A percentile compares a stretch with the other conserved stretches of the same genome.
Conservation (phyloP, 2,329 filamentous ascomycete species). For the Trichothecium sympodiale region DNA sequence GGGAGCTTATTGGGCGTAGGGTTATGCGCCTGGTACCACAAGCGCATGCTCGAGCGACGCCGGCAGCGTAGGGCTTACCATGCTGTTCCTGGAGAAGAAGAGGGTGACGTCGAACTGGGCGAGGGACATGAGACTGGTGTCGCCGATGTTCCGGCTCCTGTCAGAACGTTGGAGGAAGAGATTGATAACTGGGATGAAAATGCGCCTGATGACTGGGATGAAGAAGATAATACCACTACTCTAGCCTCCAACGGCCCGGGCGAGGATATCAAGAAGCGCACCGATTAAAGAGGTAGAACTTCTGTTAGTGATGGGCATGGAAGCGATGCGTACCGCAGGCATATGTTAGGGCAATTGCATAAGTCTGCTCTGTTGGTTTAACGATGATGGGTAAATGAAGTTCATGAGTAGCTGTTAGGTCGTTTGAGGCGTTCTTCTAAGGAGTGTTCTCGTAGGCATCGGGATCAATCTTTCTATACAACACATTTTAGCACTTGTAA, state of each 20-base stretch:
- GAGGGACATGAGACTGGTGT: conserved; percentile 59
- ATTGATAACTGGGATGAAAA: conserved; percentile 95
- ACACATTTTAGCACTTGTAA: no score
- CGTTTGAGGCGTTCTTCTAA: no score
- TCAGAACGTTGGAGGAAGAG: conserved; percentile 57
- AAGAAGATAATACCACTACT: conserved; percentile 24
- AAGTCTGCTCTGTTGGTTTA: no score
- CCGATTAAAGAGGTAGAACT: not conserved
- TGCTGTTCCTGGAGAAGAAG: conserved; percentile 52
- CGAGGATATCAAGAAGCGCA: conserved; percentile 14
- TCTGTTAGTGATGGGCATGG: not conserved
- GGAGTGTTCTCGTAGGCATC: no score
- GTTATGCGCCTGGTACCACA: conserved; percentile 84
- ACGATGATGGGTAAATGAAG: no score
- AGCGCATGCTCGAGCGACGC: conserved; percentile 85
- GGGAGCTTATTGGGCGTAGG: conserved; percentile 64
- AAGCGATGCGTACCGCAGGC: no score
- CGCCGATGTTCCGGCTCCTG: conserved; percentile 23
- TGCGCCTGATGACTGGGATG: conserved; percentile 45
- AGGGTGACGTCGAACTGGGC: conserved; percentile 67
- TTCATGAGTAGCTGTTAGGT: no score
- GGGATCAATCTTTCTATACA: no score
- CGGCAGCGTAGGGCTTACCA: conserved; percentile 63
- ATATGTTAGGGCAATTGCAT: no score
- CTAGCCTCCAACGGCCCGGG: conserved; percentile 8